Evolutionary conservation across 805 yeast species (phyloP), one percentile per base, ranked within the genome.

Genomic region (Candida hispaniensis): DNA sequence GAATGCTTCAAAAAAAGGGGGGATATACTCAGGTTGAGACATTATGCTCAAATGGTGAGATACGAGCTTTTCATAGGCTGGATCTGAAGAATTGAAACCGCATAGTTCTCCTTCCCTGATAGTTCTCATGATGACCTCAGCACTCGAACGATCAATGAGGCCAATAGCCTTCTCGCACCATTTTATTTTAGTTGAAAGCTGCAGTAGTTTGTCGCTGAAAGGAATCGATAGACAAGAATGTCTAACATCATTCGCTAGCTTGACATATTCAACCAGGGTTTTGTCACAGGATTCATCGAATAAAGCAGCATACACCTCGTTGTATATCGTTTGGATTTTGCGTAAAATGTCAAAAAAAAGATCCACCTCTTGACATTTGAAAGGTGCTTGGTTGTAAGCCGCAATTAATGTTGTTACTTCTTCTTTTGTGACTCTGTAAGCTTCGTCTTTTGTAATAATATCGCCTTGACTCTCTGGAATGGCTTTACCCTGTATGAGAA

Each of bases 161-260:
- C 36, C 36, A 4, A 32, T 27, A 6, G 45, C 55, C 7, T 39
- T 47, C 2, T 55, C 54, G 14, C 61, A 19, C 73, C 75, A 69
- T 12, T 45, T 45, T 26, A 55, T 45, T 40, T 65, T 57, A 18
- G 55, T 44, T 7, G 61, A 52, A 4, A 66, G 47, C 18, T 56
- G 52, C 30, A 60, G 63, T 30, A 69, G 51, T 12, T 58, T 39
- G 14, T 61, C 62, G 8, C 61, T 49, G 4, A 75, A 65, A 2
- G 71, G 67, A 10, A 79, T 50, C 5, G 60, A 63, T 22, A 79
- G 52, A 4, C 79, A 79, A 47, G 76, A 69, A 2, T 74, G 63
- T 39, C 63, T 60, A 2, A 86, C 88, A 21, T 71, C 51, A 26
- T 63, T 66, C 14, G 75, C 66, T 50, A 77, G 51, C 24, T 69